A percentile compares a stretch with the other conserved stretches of the same genome.
phyloP scores from a whole-genome alignment of 2,329 filamentous ascomycete genomes.

The Aspergillus calidoustus region DNA sequence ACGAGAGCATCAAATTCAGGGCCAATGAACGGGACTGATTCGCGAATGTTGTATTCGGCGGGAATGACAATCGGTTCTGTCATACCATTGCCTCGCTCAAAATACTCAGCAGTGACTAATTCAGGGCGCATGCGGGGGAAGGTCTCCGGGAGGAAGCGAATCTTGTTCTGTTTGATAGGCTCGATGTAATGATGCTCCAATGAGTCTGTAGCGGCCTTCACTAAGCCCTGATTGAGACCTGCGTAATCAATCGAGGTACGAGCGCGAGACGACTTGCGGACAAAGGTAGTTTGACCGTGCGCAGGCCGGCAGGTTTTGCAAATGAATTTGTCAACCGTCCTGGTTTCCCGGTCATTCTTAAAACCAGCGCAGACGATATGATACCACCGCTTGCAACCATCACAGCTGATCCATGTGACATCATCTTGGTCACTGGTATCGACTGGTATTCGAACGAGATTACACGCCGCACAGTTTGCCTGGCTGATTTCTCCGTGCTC shows the following conservation, averaged over 20 bases:
- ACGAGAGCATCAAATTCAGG: conserved; percentile 35
- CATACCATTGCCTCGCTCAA: conserved; percentile 67
- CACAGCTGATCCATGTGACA: conserved; percentile 67
- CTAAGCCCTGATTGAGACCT: conserved; percentile 67
- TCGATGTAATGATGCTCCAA: conserved; percentile 71
- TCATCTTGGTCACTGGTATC: conserved; percentile 59
- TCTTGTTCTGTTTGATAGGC: conserved; percentile 67
- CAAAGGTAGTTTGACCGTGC: conserved; percentile 68
- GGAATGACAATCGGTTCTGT: conserved; percentile 70
- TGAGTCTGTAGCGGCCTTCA: conserved; percentile 68
- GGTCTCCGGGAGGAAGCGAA: conserved; percentile 63
- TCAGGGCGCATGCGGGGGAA: conserved; percentile 69
- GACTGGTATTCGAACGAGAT: conserved; percentile 57
- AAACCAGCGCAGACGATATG: conserved; percentile 71
- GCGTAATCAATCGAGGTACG: conserved; percentile 71
- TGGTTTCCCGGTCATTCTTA: conserved; percentile 65
- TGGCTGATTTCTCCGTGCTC: conserved; percentile 37
- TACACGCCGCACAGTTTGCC: conserved; percentile 62
- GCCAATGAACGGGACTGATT: conserved; percentile 39
- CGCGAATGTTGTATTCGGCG: conserved; percentile 62
- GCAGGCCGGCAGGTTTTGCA: conserved; percentile 63
- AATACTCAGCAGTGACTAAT: conserved; percentile 65
- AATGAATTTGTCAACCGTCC: conserved; percentile 70
- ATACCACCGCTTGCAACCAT: conserved; percentile 71
- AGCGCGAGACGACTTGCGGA: conserved; percentile 68